These are phyloP conservation scores for Mycena pura DNA, from an alignment of 768 basidiomycete genomes.

Conservation along the genomic window DNA sequence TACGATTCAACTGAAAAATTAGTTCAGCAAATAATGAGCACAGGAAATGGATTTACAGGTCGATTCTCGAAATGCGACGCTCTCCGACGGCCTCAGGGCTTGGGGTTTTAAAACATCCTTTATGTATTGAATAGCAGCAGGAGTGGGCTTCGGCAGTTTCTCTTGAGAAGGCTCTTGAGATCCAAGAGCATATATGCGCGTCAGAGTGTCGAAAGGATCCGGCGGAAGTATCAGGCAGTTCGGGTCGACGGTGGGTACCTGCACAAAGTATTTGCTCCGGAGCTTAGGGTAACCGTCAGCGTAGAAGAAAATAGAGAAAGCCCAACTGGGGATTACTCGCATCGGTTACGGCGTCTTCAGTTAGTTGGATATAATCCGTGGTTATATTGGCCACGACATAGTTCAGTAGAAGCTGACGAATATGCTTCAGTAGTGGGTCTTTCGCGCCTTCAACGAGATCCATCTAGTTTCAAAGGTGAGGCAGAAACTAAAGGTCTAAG, in stretches of 20 bases:
- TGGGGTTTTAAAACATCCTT: constrained; percentile 34
- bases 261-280: constrained; percentile 44
- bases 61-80: constrained; percentile 43
- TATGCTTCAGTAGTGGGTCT: too few relatives aligned
- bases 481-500: too few relatives aligned
- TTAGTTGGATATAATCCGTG: constrained; percentile 60
- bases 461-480: too few relatives aligned
- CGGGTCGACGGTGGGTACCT: constrained; percentile 56
- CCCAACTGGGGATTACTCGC: constrained; percentile 40
- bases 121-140: constrained; percentile 42
- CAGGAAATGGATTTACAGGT: constrained; percentile 34
- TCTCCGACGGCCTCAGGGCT: constrained; percentile 41
- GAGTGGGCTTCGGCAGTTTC: constrained; percentile 44
- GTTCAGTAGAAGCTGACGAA: constrained; percentile 58
- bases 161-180: constrained; percentile 52
- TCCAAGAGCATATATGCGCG: constrained; percentile 39
- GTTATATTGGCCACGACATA: constrained; percentile 63
- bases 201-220: constrained; percentile 60
- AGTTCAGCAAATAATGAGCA: too few relatives aligned
- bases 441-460: too few relatives aligned
- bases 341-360: constrained; percentile 54
- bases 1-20: constrained; percentile 33
- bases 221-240: constrained; percentile 57
- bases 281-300: constrained; percentile 41
- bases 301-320: background rate